Base-by-base conservation (phyloP, 1,284 basidiomycete genomes). In the Taiwanofungus camphoratus region DNA sequence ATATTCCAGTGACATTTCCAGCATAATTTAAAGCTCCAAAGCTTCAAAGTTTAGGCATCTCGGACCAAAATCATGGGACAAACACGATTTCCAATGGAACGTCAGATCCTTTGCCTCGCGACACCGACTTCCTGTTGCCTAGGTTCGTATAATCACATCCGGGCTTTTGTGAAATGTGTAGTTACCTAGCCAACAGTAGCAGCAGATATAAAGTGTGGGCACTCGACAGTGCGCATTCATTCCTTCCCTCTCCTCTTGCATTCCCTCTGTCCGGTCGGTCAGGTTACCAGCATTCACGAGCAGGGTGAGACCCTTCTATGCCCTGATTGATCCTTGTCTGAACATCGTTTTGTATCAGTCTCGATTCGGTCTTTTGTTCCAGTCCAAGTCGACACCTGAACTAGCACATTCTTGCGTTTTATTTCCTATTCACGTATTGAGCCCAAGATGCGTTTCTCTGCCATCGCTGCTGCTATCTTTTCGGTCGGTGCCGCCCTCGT, bases 401-500 rank as follows among this genome's bases (percentile, higher is more conserved):
- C 49, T 51, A 46, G 46, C 45, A 44, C 51, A 44, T 52, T 49
- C 39, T 50, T 38, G 4, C 37, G 36, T 32, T 41, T 22, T 38
- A 22, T 38, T 33, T 36, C 32, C 21, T 34, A 30, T 35, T 35
- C 32, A 31, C 36, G 30, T 20, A 15, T 30, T 42, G 53, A 52
- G 49, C 53, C 54, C 60, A 72, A 63, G 55, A 79, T 79, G 77
- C 72, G 64, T 60, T 73, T 73, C 66, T 69, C 70, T 52, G 47
- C 70, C 54, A 46, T 67, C 58, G 52, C 61, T 52, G 61, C 69
- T 60, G 64, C 66, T 56, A 61, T 76, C 53, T 56, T 65, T 50
- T 62, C 67, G 52, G 63, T 67, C 47, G 63, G 63, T 46, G 59
- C 60, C 36, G 69, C 62, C 45, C 56, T 68, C 41, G 74, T 69